Evolutionary conservation across 2,329 filamentous ascomycete species (phyloP), one percentile per base, ranked within the genome.

Genomic region (Talaromyces albobiverticillius): DNA sequence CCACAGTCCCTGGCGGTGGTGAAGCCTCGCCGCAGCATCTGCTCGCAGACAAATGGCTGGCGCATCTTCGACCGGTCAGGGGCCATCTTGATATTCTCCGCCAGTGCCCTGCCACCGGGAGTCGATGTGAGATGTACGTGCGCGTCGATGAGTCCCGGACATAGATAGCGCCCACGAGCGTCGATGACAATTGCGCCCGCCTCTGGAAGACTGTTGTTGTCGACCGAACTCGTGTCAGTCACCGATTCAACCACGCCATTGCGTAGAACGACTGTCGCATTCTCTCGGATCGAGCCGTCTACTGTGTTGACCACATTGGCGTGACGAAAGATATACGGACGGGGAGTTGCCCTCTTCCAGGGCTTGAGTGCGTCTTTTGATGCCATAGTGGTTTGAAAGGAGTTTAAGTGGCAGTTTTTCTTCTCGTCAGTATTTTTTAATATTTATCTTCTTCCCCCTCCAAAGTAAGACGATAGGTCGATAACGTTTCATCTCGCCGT

Each of bases 1-100:
- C 82, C 82, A 31, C 78, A 82, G 61, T 86, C 82, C 3, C 83
- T 75, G 2, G 82, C 73, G 1, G 73, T 79, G 1, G 83, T 85
- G 67, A 84, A 85, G 1, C 83, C 82, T 16, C 82, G 75, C 38
- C 68, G 64, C 0, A 85, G 73, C 68, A 83, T 84, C 54, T 80
- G 72, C 5, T 66, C 25, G 25, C 50, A 56, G 25, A 54, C 56
- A 41, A 53, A 53, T 18, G 56, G 56, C 34, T 58, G 54, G 13
- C 51, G 43, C 3, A 54, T 13, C 18, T 51, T 51, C 7, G 51
- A 46, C 32, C 38, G 38, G 3, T 36, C 43, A 10, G 45, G 45
- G 8, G 43, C 43, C 26, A 47, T 47, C 16, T 22, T 47, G 7
- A 32, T 36, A 4, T 13, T 31, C 9, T 48, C 45, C 20, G 43